phyloP scores from a whole-genome alignment of 2,329 filamentous ascomycete species.

The Colletotrichum scovillei region DNA sequence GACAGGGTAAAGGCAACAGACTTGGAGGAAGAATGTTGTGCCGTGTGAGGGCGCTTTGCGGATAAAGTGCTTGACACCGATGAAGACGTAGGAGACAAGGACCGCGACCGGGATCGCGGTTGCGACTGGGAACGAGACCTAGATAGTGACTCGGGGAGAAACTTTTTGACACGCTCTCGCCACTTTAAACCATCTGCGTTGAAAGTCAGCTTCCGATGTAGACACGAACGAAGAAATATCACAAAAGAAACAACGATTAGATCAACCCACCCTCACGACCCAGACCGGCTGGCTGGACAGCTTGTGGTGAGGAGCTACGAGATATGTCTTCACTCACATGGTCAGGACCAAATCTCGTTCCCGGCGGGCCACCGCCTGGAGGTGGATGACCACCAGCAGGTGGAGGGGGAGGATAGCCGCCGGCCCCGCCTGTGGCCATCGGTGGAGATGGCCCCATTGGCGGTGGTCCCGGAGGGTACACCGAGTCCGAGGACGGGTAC shows the following conservation, averaged over 20 bases:
- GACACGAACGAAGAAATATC: neutral
- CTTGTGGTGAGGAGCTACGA: constrained; percentile 35
- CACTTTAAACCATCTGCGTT: constrained; percentile 45
- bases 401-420: constrained; percentile 44
- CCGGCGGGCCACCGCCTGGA: constrained; percentile 27
- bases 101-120: constrained; percentile 20
- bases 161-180: constrained; percentile 21
- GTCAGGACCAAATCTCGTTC: constrained; percentile 48
- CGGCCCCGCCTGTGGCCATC: constrained; percentile 37
- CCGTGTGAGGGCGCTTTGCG: constrained; percentile 11
- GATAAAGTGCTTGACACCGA: constrained; percentile 26
- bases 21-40: constrained; percentile 45
- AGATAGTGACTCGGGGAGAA: constrained; percentile 15
- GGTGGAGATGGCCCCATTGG: constrained; percentile 43
- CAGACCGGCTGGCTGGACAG: constrained; percentile 33
- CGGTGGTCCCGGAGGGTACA: constrained; percentile 55
- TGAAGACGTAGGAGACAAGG: constrained; percentile 26
- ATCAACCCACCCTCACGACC: constrained; percentile 38
- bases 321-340: constrained; percentile 55
- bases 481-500: constrained; percentile 49
- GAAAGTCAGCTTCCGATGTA: constrained; percentile 3
- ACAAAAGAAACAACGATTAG: constrained; percentile 35
- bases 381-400: constrained; percentile 38
- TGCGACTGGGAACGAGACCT: constrained; percentile 17
- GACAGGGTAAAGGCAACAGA: constrained; percentile 62